These are phyloP conservation scores for Hypoxylon sp. DNA, from an alignment of 2,329 filamentous ascomycete genomes.

Conservation along the genomic window DNA sequence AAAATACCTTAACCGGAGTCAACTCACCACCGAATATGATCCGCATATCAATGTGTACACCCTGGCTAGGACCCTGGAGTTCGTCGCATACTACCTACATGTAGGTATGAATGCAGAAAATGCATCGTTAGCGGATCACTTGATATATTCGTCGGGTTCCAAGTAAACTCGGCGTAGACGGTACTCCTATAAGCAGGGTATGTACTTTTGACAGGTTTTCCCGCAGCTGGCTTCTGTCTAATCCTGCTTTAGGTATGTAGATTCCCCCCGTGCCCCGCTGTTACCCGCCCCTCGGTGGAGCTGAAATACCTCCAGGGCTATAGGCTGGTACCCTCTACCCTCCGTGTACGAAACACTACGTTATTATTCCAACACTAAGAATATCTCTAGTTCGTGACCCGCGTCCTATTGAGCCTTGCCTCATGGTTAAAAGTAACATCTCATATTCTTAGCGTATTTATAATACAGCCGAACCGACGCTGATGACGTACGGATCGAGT, in stretches of 20 bases:
- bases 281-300: slow-evolving; percentile 27
- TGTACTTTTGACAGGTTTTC: slow-evolving; percentile 1
- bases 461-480: slow-evolving; percentile 23
- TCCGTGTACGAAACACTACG: slow-evolving; percentile 2
- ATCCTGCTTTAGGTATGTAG: slow-evolving; percentile 5
- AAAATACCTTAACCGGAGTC: slow-evolving; percentile 11
- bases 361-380: slow-evolving; percentile 18
- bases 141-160: slow-evolving; percentile 13
- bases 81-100: slow-evolving; percentile 1
- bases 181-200: background rate
- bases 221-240: background rate
- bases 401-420: slow-evolving; percentile 17
- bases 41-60: slow-evolving; percentile 12
- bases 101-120: slow-evolving; percentile 22
- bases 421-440: slow-evolving; percentile 12
- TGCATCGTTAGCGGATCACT: slow-evolving; percentile 31
- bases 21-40: background rate
- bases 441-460: slow-evolving; percentile 19
- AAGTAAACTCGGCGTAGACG: slow-evolving; percentile 12
- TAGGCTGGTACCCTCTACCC: slow-evolving; percentile 10
- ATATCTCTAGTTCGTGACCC: slow-evolving; percentile 11
- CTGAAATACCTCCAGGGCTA: slow-evolving; percentile 5
- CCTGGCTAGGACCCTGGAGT: background rate
- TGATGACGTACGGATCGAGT: slow-evolving; percentile 35
- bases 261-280: slow-evolving; percentile 27